These are phyloP conservation scores for Geotrichum phurueaensis DNA, from an alignment of 1,139 yeast genomes.

Conservation along the genomic window DNA sequence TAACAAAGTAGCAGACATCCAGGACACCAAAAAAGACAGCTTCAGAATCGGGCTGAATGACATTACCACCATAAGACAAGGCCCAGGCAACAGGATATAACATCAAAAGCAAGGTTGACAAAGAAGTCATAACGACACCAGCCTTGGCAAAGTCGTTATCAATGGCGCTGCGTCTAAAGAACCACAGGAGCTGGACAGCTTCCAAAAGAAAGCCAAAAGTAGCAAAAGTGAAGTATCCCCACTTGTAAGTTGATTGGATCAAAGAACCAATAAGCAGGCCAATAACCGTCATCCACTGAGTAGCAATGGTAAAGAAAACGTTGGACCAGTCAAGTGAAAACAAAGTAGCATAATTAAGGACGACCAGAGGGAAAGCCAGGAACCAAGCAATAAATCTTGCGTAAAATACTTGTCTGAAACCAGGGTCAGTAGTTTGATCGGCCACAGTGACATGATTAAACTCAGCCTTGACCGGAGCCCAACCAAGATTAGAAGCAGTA, in stretches of 20 bases:
- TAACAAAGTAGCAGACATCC: conserved; percentile 40
- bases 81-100: conserved; percentile 60
- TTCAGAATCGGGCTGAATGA: conserved; percentile 59
- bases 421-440: conserved; percentile 34
- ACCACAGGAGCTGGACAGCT: conserved; percentile 23
- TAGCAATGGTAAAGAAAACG: conserved; percentile 39
- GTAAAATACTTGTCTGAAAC: conserved; percentile 58
- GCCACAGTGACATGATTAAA: conserved; percentile 47
- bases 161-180: conserved; percentile 23
- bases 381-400: conserved; percentile 65
- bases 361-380: conserved; percentile 52
- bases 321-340: conserved; percentile 40
- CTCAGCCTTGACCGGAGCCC: conserved; percentile 49
- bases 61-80: conserved; percentile 62
- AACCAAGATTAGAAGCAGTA: conserved; percentile 63
- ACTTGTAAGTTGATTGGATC: conserved; percentile 53
- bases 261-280: conserved; percentile 51
- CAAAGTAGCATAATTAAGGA: conserved; percentile 45
- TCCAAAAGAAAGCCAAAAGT: conserved; percentile 29
- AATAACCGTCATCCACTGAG: conserved; percentile 48
- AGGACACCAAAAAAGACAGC: conserved; percentile 60
- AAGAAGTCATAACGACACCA: conserved; percentile 21
- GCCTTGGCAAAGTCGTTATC: conserved; percentile 11
- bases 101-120: conserved; percentile 26
- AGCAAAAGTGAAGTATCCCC: conserved; percentile 55